These are phyloP conservation scores for Leccinum subfulvum DNA, from an alignment of 1,284 basidiomycete species.

Conservation along the genomic window DNA sequence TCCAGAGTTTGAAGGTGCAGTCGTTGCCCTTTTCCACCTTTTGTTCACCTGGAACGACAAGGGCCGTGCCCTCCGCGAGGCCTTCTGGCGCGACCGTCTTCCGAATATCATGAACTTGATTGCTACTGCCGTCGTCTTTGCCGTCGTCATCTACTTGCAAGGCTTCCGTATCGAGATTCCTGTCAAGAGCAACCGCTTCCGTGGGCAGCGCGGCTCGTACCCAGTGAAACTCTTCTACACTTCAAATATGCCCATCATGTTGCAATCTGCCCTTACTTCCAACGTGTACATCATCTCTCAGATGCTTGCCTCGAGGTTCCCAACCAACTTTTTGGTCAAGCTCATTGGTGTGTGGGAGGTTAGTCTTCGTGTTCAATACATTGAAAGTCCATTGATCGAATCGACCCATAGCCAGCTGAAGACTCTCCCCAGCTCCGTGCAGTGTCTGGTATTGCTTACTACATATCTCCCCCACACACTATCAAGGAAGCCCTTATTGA, in stretches of 20 bases:
- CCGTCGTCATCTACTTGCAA: conserved; percentile 96
- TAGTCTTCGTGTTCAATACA: conserved; percentile 23
- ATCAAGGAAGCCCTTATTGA: conserved; percentile 85
- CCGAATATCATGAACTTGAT: conserved; percentile 99
- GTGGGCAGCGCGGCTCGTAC: conserved; percentile 92
- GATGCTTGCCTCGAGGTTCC: conserved; percentile 92
- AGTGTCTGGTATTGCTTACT: conserved; percentile 92
- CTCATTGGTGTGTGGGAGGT: conserved; percentile 97
- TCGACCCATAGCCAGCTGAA: conserved; percentile 69
- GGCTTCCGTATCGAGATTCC: conserved; percentile 99
- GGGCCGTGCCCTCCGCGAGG: conserved; percentile 93
- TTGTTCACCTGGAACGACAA: conserved; percentile 99
- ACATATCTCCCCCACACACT: conserved; percentile 95
- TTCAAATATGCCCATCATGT: conserved; percentile 99
- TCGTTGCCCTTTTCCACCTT: conserved; percentile 96
- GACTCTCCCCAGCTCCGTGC: conserved; percentile 92
- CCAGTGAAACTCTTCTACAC: conserved; percentile 99
- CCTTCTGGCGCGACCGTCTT: conserved; percentile 95
- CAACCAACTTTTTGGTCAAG: conserved; percentile 85
- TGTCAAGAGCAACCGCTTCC: conserved; percentile 95
- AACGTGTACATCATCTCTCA: conserved; percentile 97
- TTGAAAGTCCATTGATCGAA: neutral
- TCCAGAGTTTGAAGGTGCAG: conserved; percentile 96
- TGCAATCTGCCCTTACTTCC: conserved; percentile 89
- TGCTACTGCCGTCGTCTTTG: conserved; percentile 90